A percentile compares a stretch with the other conserved stretches of the same genome.
phyloP scores from a whole-genome alignment of 345 rosid genomes.

The Rhodamnia rubescens region DNA sequence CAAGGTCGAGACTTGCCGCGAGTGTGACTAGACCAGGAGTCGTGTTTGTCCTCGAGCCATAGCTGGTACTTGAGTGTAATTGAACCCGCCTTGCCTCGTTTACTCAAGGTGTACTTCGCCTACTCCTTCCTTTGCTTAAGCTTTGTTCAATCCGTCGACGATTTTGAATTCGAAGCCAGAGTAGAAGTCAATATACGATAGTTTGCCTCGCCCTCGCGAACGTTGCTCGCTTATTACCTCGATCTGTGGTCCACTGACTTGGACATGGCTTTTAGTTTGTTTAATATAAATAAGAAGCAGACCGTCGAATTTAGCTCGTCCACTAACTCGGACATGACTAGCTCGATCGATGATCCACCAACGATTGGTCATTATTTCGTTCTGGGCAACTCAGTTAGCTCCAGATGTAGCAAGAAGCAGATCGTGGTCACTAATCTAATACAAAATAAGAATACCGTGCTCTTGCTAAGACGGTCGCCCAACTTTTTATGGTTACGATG shows the following conservation, averaged over 20 bases:
- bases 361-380: neutral
- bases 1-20: neutral
- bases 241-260: neutral
- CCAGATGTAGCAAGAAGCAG: neutral
- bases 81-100: neutral
- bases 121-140: neutral
- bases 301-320: neutral
- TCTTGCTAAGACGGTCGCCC: accelerated
- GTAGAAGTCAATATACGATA: neutral
- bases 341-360: neutral
- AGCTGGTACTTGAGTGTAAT: neutral
- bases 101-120: neutral
- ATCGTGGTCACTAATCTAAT: neutral
- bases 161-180: too few relatives aligned
- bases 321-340: neutral
- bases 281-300: neutral
- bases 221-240: neutral
- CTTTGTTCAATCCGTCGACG: neutral
- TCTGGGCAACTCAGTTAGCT: too few relatives aligned
- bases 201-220: neutral
- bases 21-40: neutral
- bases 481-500: neutral
- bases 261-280: too few relatives aligned
- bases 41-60: neutral
- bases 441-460: neutral